A percentile compares a stretch with the other conserved stretches of the same genome.
Conservation (phyloP, 805 yeast species). For the Saccharomycopsis capsularis region DNA sequence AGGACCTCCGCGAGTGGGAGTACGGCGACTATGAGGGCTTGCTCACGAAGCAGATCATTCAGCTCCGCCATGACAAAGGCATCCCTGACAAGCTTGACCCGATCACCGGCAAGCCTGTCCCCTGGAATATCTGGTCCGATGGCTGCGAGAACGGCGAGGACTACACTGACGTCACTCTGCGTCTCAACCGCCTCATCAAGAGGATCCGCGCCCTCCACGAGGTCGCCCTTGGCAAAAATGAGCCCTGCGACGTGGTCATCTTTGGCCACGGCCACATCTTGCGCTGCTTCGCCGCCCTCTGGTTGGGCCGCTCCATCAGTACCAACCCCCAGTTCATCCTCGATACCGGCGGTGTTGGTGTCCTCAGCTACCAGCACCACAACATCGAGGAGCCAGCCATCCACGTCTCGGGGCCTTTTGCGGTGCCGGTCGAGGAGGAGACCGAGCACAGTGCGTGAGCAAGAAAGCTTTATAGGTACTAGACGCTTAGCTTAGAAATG, state of each 20-base stretch:
- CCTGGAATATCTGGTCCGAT: slow-evolving; percentile 83
- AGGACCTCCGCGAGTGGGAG: slow-evolving; percentile 89
- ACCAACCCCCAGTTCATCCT: slow-evolving; percentile 72
- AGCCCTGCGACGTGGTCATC: slow-evolving; percentile 65
- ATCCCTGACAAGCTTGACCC: slow-evolving; percentile 28
- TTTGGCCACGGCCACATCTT: slow-evolving; percentile 93
- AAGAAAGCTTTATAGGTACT: too few species aligned
- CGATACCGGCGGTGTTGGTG: slow-evolving; percentile 96
- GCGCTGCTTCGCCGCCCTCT: slow-evolving; percentile 82
- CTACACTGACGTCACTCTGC: slow-evolving; percentile 53
- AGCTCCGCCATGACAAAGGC: slow-evolving; percentile 53
- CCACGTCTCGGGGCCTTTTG: slow-evolving; percentile 75
- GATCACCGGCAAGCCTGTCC: slow-evolving; percentile 20
- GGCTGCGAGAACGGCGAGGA: slow-evolving; percentile 92
- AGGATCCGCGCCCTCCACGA: slow-evolving; percentile 57
- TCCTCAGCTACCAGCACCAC: slow-evolving; percentile 82
- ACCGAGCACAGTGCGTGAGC: slow-evolving; percentile 6
- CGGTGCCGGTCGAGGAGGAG: slow-evolving; percentile 49
- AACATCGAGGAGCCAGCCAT: slow-evolving; percentile 82
- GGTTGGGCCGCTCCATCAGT: slow-evolving; percentile 59
- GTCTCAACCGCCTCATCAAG: slow-evolving; percentile 66
- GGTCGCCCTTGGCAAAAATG: slow-evolving; percentile 41
- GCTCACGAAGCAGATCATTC: slow-evolving; percentile 57
- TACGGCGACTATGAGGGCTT: slow-evolving; percentile 94
- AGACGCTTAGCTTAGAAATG: too few species aligned